Evolutionary conservation across 2,329 filamentous ascomycete species (phyloP), one percentile per base, ranked within the genome.

Genomic region (Onygenales sp.): DNA sequence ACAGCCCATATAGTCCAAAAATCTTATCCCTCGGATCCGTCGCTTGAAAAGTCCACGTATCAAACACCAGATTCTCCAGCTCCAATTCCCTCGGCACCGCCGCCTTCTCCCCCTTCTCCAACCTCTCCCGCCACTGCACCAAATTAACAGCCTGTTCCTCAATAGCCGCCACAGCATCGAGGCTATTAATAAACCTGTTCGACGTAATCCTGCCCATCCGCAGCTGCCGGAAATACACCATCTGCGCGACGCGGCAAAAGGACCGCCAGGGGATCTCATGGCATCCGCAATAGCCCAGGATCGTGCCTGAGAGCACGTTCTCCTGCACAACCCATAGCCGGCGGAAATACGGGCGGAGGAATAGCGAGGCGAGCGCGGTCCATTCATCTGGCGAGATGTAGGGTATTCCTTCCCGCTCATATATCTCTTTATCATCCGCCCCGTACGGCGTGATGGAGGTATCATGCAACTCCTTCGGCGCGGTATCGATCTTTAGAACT

Each of bases 291-390:
- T 49, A 51, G 36, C 54, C 53, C 21, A 59, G 21, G 21, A 56
- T 49, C n/a, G 48, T 52, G 21, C 47, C 45, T 10, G 59, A 57
- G 9, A 61, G 52, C 14, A 56, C 52, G 36, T 59, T 54, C 49
- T 63, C 61, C 40, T 63, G 61, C 4, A 61, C 56, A 5, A 63
- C 57, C 61, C 61, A 63, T 4, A 62, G 55, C 9, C 61, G 47
- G 8, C 54, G 44, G 54, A 60, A 63, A 45, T 59, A 63, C 14
- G 50, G 51, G 32, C 58, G 54, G n/a, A 48, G 53, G 11, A 63
- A 53, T 31, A 63, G 37, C 10, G 54, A 44, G 7, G 54, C 54
- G 17, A 58, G 31, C 13, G 56, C 48, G 6, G 43, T 42, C 54
- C 54, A 58, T 42, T 56, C 56, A 10, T 50, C 45, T 34, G 44